These are phyloP conservation scores for Citrus reticulata DNA, from an alignment of 345 rosid species.

Conservation along the genomic window DNA sequence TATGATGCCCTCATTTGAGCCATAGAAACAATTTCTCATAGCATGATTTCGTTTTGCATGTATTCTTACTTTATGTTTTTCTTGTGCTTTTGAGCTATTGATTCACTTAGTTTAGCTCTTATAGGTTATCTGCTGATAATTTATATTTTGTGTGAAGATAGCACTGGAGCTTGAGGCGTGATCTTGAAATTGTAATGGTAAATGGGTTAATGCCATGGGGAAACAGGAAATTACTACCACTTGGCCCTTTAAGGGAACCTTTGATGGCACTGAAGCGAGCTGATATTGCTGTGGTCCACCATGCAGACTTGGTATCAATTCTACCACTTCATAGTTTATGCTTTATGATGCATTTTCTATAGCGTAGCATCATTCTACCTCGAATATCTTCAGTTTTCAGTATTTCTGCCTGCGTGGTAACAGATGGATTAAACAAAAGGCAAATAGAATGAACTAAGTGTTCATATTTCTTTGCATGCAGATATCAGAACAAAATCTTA, in stretches of 20 bases:
- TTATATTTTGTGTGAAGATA: constrained; percentile 32
- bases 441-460: constrained; percentile 7
- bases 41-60: neutral
- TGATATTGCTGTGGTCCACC: constrained; percentile 63
- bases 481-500: constrained; percentile 44
- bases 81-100: neutral
- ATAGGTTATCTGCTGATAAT: constrained; percentile 11
- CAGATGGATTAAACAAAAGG: neutral
- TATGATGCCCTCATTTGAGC: neutral
- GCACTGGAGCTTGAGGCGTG: constrained; percentile 80
- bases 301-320: constrained; percentile 53
- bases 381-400: neutral
- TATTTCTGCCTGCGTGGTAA: neutral
- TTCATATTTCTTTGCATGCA: constrained; percentile 27
- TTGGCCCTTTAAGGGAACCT: constrained; percentile 87
- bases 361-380: neutral
- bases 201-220: constrained; percentile 83
- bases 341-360: neutral
- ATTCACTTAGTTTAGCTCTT: neutral
- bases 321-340: neutral
- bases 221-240: constrained; percentile 56
- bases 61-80: neutral
- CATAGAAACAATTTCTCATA: neutral
- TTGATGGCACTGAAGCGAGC: constrained; percentile 56
- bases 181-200: constrained; percentile 81